A percentile compares a stretch with the other conserved stretches of the same genome.
Evolutionary conservation across 1,284 basidiomycete genomes (phyloP).

Genomic region (Coniferiporia weirii): DNA sequence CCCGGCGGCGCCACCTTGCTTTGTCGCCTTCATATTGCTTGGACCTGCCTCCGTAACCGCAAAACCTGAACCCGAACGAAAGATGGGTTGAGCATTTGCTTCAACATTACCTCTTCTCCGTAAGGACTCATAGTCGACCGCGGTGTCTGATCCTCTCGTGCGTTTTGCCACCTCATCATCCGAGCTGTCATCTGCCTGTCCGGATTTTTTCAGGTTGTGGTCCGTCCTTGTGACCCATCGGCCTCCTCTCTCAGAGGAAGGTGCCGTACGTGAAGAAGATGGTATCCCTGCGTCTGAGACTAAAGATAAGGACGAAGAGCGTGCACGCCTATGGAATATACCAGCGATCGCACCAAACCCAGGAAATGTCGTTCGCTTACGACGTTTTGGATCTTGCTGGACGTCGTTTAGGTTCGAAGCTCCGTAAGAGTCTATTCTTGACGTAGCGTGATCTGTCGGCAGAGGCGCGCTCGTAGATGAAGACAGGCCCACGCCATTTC

Average conservation of each 20-base stretch:
- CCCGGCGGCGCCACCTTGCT: background rate
- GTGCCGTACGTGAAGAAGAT: background rate
- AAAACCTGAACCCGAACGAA: background rate
- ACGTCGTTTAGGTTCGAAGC: background rate
- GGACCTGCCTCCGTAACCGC: background rate
- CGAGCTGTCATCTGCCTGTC: constrained; percentile 30
- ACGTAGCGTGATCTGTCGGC: background rate
- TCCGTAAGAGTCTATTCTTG: constrained; percentile 5
- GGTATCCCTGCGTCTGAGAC: background rate
- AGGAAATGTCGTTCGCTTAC: constrained; percentile 28
- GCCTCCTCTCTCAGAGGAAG: constrained; percentile 20
- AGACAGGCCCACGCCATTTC: constrained; percentile 4
- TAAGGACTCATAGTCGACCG: constrained; percentile 3
- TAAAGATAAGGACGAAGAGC: background rate
- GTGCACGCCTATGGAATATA: constrained; percentile 28
- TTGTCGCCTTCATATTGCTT: background rate
- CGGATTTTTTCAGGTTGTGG: constrained; percentile 35
- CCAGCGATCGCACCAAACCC: constrained; percentile 32
- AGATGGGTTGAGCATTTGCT: constrained; percentile 1
- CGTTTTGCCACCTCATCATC: constrained; percentile 28
- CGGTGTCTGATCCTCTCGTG: constrained; percentile 8
- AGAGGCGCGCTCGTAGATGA: constrained; percentile 6
- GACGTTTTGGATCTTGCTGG: constrained; percentile 5
- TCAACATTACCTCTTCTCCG: constrained; percentile 3
- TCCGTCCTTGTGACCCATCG: constrained; percentile 47